Evolutionary conservation across 2,329 filamentous ascomycete genomes (phyloP).

Genomic region (Pestalotiopsis sp.): DNA sequence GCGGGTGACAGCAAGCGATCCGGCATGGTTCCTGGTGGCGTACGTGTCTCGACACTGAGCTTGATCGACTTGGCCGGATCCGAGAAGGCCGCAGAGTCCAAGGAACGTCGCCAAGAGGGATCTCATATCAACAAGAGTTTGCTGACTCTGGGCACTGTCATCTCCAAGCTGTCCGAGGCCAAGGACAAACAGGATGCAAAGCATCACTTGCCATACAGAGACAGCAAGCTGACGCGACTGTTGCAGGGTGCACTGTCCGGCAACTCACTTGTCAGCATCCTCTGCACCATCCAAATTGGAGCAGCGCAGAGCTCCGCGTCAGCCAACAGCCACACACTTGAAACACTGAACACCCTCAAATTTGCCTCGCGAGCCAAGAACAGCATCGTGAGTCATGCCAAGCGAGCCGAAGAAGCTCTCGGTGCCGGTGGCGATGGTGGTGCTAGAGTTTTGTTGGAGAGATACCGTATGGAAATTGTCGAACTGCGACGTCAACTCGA

Average conservation of each 20-base stretch:
- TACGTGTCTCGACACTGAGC: constrained; percentile 92
- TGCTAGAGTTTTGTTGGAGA: constrained; percentile 84
- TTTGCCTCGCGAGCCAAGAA: constrained; percentile 97
- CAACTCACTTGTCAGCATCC: constrained; percentile 92
- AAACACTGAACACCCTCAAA: constrained; percentile 95
- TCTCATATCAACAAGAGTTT: constrained; percentile 99
- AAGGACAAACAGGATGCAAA: constrained; percentile 91
- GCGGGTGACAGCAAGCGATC: constrained; percentile 66
- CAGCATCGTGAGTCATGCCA: constrained; percentile 95
- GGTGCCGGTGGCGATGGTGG: constrained; percentile 81
- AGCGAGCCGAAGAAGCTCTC: constrained; percentile 88
- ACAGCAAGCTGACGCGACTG: constrained; percentile 94
- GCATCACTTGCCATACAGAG: constrained; percentile 94
- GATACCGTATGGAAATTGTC: constrained; percentile 91
- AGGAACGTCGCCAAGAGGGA: constrained; percentile 90
- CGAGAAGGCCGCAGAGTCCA: constrained; percentile 92
- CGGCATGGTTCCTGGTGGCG: constrained; percentile 78
- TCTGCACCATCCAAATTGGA: constrained; percentile 95
- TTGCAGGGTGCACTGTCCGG: constrained; percentile 92
- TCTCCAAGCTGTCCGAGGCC: constrained; percentile 85
- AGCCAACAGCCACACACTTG: constrained; percentile 75
- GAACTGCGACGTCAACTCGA: constrained; percentile 83
- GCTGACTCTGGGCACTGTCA: constrained; percentile 92
- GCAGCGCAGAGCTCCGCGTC: constrained; percentile 71
- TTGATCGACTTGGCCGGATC: constrained; percentile 96